Evolutionary conservation across 2,329 filamentous ascomycete species (phyloP).

Genomic region (Parascedosporium putredinis): DNA sequence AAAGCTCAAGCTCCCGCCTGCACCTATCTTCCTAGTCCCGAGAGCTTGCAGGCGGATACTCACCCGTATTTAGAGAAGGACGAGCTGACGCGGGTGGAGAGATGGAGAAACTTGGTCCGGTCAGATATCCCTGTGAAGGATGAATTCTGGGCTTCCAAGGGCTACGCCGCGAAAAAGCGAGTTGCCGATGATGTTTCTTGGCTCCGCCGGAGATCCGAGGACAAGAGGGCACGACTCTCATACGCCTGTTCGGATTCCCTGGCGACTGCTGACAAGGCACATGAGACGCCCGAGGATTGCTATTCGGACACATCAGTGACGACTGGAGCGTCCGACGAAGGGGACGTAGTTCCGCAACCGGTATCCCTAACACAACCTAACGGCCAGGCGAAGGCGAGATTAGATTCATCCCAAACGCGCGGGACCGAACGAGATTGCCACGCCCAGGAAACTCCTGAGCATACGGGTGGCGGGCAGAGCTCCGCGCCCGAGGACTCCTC

Average conservation of each 20-base stretch:
- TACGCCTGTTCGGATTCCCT: neutral
- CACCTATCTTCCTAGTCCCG: constrained; percentile 31
- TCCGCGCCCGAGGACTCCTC: no score
- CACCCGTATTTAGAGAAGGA: constrained; percentile 21
- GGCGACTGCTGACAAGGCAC: neutral
- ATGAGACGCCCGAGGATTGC: neutral
- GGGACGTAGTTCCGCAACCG: neutral
- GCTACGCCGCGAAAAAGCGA: constrained; percentile 16
- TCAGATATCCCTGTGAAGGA: constrained; percentile 10
- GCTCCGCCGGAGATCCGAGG: constrained; percentile 20
- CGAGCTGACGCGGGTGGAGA: constrained; percentile 21
- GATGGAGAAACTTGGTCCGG: constrained; percentile 19
- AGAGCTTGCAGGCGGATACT: constrained; percentile 23
- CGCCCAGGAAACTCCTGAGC: no score
- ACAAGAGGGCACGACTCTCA: constrained; percentile 17
- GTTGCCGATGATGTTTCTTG: constrained; percentile 19
- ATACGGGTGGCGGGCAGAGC: no score
- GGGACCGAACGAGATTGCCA: no score
- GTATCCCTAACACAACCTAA: no score
- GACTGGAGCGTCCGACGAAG: constrained; percentile 9
- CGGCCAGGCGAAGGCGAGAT: no score
- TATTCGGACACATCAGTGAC: neutral
- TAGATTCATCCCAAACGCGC: no score
- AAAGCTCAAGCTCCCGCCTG: constrained; percentile 13
- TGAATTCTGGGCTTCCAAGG: constrained; percentile 15